Evolutionary conservation across 768 basidiomycete species (phyloP), one percentile per base, ranked within the genome.

Genomic region (Gloeophyllum trabeum): DNA sequence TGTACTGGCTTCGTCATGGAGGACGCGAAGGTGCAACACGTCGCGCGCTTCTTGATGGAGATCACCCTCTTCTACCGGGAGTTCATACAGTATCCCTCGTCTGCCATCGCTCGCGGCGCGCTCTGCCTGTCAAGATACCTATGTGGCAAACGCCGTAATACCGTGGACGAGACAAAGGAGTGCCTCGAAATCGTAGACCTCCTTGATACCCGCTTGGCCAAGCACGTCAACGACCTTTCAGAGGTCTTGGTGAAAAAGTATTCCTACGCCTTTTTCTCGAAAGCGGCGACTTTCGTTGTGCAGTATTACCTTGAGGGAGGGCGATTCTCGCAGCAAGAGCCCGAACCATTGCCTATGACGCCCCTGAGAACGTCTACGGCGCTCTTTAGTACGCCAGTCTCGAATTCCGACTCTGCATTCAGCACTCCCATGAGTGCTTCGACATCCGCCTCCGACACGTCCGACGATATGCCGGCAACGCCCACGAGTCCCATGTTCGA

Each of bases 11-110:
- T 82, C 24, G 70, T 65, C 56, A 58, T 77, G 46, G 96, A 97
- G 60, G 91, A 94, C 43, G 69, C 80, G 40, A 88, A 85, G 62
- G 87, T 94, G 4, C 91, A 96, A 55, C 85, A 96, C 55, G 84
- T 98, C 48, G 91, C 96, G 2, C 81, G 96, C 39, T 99, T 98
- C 70, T 63, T 98, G 59, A 99, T 99, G 96, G 96, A 99, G 63
- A 91, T 97, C 55, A 97, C 96, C 23, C 77, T 99, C 40, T 98
- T 97, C 69, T 86, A 97, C 62, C 81, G 91, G 45, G 96, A 98
- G 58, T 98, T 93, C 61, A 71, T 96, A 62, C 79, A 79, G 54
- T 85, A 79, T 57, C 66, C 79, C 5, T 81, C 94, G 2, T 93
- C 88, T 1, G 75, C 85, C 32, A 83, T 97, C 56, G 94, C 96